These are phyloP conservation scores for Tricladium varicosporioides DNA, from an alignment of 2,329 filamentous ascomycete species.

Conservation along the genomic window DNA sequence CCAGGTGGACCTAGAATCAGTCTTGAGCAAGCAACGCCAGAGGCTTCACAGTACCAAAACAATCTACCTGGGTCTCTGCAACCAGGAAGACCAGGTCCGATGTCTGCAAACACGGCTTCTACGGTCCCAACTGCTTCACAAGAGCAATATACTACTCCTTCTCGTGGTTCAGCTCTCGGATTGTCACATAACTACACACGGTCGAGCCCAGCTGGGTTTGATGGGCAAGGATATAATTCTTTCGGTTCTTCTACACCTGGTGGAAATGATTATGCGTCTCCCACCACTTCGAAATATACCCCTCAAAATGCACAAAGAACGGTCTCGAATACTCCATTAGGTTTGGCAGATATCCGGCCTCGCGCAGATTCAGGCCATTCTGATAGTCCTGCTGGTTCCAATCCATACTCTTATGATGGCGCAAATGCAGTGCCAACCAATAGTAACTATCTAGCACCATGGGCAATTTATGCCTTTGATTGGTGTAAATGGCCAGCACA, in stretches of 20 bases:
- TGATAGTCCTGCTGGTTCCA: constrained; percentile 63
- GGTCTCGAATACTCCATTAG: constrained; percentile 81
- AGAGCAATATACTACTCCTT: constrained; percentile 59
- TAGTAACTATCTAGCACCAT: constrained; percentile 91
- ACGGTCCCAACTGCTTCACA: constrained; percentile 55
- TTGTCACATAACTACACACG: constrained; percentile 76
- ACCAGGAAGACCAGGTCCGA: constrained; percentile 52
- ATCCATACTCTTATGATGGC: constrained; percentile 60
- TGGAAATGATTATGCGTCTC: constrained; percentile 57
- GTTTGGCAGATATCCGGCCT: constrained; percentile 86
- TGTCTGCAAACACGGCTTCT: constrained; percentile 56
- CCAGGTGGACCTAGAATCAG: constrained; percentile 52
- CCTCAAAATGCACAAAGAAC: constrained; percentile 58
- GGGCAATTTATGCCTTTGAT: constrained; percentile 95
- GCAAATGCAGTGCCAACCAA: constrained; percentile 67
- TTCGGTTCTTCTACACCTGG: constrained; percentile 66
- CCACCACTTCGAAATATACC: constrained; percentile 52
- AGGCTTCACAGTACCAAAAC: constrained; percentile 45
- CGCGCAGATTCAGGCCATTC: constrained; percentile 78
- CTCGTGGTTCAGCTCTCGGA: constrained; percentile 63
- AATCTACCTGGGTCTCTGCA: constrained; percentile 61
- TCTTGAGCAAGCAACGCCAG: constrained; percentile 55
- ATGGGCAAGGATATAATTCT: constrained; percentile 50
- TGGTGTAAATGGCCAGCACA: constrained; percentile 98
- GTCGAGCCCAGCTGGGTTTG: constrained; percentile 71